These are phyloP conservation scores for Penicillium sclerotigenum DNA, from an alignment of 2,329 filamentous ascomycete species.

Conservation along the genomic window DNA sequence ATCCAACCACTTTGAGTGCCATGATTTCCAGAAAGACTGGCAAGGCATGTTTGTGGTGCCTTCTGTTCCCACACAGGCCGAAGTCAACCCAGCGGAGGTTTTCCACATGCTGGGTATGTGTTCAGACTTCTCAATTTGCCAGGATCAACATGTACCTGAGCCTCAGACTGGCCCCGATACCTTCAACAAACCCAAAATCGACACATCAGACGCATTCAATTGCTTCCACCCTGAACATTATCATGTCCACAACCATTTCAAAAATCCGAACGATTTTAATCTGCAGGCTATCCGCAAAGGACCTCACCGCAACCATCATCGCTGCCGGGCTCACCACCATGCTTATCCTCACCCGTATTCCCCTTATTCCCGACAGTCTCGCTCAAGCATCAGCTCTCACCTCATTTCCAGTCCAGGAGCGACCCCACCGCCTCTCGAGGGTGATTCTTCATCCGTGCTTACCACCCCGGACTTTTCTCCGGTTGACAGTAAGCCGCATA, in stretches of 20 bases:
- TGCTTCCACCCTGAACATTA: conserved; percentile 34
- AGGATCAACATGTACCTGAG: conserved; percentile 26
- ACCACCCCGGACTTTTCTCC: conserved; percentile 36
- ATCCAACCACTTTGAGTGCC: conserved; percentile 29
- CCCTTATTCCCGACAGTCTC: conserved; percentile 36
- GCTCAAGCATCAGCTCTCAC: conserved; percentile 39
- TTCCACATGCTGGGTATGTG: conserved; percentile 39
- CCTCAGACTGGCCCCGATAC: conserved; percentile 13
- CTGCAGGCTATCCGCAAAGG: conserved; percentile 22
- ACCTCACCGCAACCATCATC: conserved; percentile 35
- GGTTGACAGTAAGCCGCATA: conserved; percentile 33
- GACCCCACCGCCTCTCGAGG: conserved; percentile 37
- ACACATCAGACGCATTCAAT: conserved; percentile 24
- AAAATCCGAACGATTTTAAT: conserved; percentile 27
- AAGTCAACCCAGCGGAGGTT: conserved; percentile 36
- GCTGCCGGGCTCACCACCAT: conserved; percentile 34
- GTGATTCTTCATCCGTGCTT: conserved; percentile 34
- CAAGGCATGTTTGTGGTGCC: conserved; percentile 23
- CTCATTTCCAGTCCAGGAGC: conserved; percentile 37
- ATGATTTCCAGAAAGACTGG: conserved; percentile 31
- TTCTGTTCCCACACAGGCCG: conserved; percentile 25
- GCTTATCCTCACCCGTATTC: conserved; percentile 34
- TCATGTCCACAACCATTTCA: conserved; percentile 29
- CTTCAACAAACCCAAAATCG: conserved; percentile 24
- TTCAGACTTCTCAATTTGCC: conserved; percentile 29